Base-by-base conservation (phyloP, 108 stramenopile species). In the Pseudonitzschia pungens region DNA sequence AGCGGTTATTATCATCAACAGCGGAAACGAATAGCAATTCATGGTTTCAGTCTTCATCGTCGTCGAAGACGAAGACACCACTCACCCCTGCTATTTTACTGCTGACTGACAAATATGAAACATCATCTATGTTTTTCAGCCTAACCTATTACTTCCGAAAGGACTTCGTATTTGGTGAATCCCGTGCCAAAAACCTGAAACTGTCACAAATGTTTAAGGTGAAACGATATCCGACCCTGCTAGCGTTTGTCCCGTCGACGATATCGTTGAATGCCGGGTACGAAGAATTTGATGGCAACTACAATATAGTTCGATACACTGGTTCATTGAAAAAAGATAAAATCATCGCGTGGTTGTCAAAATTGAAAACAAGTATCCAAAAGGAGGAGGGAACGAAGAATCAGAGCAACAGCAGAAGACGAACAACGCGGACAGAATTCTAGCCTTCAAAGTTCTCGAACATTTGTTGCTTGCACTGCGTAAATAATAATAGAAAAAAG, bases 51-150 rank as follows among this genome's bases (percentile, higher is more conserved):
- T 58, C 21, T 28, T 28, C 57, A 27, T 58, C 57, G 29, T 40
- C 20, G 32, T 50, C 41, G 21, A 78, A 60, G 14, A 40, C 81
- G 41, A 64, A 79, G 18, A 1, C 2, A 29, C 24, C 31, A 40
- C 16, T 42, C 16, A 6, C 18, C 8, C 81, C 78, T 6, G 56
- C 91, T 0, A 75, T 91, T 27, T 57, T 93, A 7, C 69, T 93
- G 11, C 65, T 93, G 44, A 84, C 88, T 0, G 89, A 91, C 78
- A 93, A 93, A 53, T 93, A 89, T 66, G 88, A 93, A 77, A 93
- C 92, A 11, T 85, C 86, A 12, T 67, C 88, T 43, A 69, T 89
- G 31, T 89, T 87, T 65, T 86, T 71, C 69, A 75, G 78, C n/a
- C 48, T 93, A 54, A 83, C 89, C 4, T 93, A 91, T 73, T 83